Percentiles rank a stretch among this genome's conserved stretches.
phyloP scores from a whole-genome alignment of 306 rosid genomes.

The Glycyrrhiza uralensis region DNA sequence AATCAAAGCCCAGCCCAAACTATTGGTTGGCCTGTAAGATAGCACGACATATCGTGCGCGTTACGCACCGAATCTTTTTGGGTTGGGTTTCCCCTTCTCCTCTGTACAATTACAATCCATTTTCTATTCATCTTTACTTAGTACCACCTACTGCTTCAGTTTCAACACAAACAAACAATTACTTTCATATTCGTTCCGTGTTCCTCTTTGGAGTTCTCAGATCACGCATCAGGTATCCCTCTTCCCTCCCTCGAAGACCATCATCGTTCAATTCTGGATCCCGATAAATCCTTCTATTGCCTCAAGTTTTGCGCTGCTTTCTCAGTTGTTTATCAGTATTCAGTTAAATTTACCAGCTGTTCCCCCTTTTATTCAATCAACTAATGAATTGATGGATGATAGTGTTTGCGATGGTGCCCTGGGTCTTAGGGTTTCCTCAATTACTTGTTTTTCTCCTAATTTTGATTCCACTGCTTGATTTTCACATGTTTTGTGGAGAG shows the following conservation, averaged over 20 bases:
- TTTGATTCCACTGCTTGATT: neutral
- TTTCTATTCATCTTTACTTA: neutral
- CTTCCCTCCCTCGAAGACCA: neutral
- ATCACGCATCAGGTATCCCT: slow-evolving; percentile 28
- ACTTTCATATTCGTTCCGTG: neutral
- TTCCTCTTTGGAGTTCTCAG: slow-evolving; percentile 17
- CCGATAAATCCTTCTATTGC: neutral
- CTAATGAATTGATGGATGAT: neutral
- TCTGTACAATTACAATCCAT: neutral
- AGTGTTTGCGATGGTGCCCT: neutral
- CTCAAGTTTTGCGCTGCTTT: neutral
- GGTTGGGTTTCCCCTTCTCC: neutral
- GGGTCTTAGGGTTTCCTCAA: slow-evolving; percentile 17
- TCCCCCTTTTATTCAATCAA: neutral
- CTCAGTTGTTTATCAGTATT: neutral
- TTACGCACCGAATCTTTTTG: neutral
- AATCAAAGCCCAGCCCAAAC: neutral
- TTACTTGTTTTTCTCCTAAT: neutral
- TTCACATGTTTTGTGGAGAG: neutral
- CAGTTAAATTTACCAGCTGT: neutral
- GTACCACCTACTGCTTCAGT: too few relatives aligned
- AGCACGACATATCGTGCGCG: neutral
- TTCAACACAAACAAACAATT: neutral
- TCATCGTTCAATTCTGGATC: neutral
- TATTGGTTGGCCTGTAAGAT: neutral